phyloP scores from a whole-genome alignment of 2,329 filamentous ascomycete genomes.

The Talaromyces sp. region DNA sequence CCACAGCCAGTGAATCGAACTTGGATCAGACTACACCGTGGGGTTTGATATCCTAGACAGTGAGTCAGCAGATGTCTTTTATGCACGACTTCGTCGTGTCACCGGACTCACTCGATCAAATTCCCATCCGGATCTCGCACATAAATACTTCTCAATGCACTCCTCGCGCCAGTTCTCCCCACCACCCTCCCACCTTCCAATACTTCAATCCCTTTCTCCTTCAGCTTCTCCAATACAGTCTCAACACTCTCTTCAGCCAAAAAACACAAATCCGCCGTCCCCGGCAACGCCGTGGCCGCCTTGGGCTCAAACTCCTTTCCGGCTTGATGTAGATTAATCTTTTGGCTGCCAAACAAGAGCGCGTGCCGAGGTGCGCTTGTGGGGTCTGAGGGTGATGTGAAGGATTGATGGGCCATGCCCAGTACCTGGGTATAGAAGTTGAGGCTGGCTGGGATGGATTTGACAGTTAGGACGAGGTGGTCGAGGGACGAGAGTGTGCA shows the following conservation, averaged over 20 bases:
- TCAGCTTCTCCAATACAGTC: slow-evolving; percentile 37
- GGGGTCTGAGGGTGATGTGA: slow-evolving; percentile 42
- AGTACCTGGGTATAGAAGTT: slow-evolving; percentile 55
- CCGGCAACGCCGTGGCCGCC: slow-evolving; percentile 51
- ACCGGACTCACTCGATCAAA: slow-evolving; percentile 55
- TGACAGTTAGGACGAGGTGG: slow-evolving; percentile 59
- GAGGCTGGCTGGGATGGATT: slow-evolving; percentile 48
- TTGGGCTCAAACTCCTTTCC: slow-evolving; percentile 61
- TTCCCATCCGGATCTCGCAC: slow-evolving; percentile 61
- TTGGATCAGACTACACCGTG: slow-evolving; percentile 4
- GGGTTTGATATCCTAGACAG: slow-evolving; percentile 20
- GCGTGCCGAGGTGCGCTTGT: slow-evolving; percentile 45
- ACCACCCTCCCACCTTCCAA: slow-evolving; percentile 48
- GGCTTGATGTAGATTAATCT: slow-evolving; percentile 59
- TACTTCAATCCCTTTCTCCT: slow-evolving; percentile 46
- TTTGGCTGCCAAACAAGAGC: slow-evolving; percentile 56
- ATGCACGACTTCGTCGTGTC: not conserved
- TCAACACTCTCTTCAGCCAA: slow-evolving; percentile 52
- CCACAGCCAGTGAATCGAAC: not conserved
- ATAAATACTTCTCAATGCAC: slow-evolving; percentile 56
- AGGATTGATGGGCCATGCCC: slow-evolving; percentile 56
- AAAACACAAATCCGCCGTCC: slow-evolving; percentile 60
- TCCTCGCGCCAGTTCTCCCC: slow-evolving; percentile 53
- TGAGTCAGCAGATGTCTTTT: not conserved
- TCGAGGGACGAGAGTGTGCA: slow-evolving; percentile 46